A percentile compares a stretch with the other conserved stretches of the same genome.
Evolutionary conservation across 345 rosid genomes (phyloP).

Genomic region (Citrus medica): DNA sequence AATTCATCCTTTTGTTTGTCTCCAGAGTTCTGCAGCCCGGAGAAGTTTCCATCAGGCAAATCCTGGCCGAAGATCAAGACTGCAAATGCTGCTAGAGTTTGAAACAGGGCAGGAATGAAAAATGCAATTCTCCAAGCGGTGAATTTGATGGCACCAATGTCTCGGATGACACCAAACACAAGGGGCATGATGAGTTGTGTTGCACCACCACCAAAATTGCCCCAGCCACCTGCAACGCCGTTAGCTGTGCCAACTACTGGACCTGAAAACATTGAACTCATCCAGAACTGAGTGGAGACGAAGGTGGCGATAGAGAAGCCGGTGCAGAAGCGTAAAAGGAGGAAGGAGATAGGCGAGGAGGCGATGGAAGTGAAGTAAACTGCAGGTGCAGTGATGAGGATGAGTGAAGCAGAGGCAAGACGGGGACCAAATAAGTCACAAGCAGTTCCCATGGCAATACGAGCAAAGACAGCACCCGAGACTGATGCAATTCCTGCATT

Average conservation of each 20-base stretch:
- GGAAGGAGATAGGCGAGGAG: constrained; percentile 64
- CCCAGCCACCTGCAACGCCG: constrained; percentile 93
- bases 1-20: constrained; percentile 60
- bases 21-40: constrained; percentile 56
- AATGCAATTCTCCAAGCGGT: constrained; percentile 92
- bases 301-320: constrained; percentile 85
- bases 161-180: constrained; percentile 48
- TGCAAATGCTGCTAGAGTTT: constrained; percentile 64
- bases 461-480: constrained; percentile 82
- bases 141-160: constrained; percentile 59
- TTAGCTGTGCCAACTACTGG: constrained; percentile 77
- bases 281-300: constrained; percentile 96
- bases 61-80: constrained; percentile 76
- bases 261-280: constrained; percentile 87
- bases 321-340: constrained; percentile 61
- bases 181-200: constrained; percentile 91
- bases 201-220: constrained; percentile 88
- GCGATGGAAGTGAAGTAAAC: constrained; percentile 62
- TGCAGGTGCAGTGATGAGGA: constrained; percentile 81
- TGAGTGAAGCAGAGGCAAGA: constrained; percentile 78
- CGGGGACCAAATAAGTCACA: constrained; percentile 91
- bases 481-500: constrained; percentile 92
- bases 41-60: constrained; percentile 73
- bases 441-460: constrained; percentile 75
- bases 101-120: constrained; percentile 78